A percentile compares a stretch with the other conserved stretches of the same genome.
Evolutionary conservation across 1,139 yeast species (phyloP).

Genomic region (Lodderomyces oxycetoniae): DNA sequence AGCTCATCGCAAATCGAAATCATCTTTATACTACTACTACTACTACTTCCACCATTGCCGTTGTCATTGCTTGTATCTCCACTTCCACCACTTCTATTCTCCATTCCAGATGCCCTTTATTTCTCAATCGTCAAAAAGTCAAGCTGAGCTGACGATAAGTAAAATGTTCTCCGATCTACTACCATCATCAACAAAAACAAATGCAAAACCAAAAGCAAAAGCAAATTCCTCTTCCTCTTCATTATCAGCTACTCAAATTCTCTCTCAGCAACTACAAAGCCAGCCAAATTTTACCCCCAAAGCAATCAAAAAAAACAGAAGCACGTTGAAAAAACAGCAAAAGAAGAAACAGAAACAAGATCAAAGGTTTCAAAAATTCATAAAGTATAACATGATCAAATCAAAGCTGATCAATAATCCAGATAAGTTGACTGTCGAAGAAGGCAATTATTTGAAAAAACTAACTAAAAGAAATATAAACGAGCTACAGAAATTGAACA

Average conservation of each 20-base stretch:
- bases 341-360: conserved; percentile 34
- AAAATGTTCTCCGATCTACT: conserved; percentile 38
- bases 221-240: conserved; percentile 3
- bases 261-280: conserved; percentile 16
- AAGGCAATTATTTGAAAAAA: conserved; percentile 44
- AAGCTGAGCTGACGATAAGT: conserved; percentile 38
- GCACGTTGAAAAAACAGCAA: conserved; percentile 27
- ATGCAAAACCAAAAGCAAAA: conserved; percentile 6
- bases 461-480: conserved; percentile 48
- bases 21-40: too few species aligned
- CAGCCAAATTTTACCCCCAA: conserved; percentile 16
- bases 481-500: conserved; percentile 33
- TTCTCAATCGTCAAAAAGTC: conserved; percentile 28
- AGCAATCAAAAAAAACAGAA: conserved; percentile 35
- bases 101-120: conserved; percentile 33
- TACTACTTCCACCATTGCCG: too few species aligned
- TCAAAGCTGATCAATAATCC: conserved; percentile 15
- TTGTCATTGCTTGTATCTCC: too few species aligned
- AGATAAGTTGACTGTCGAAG: conserved; percentile 37
- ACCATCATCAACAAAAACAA: conserved; percentile 25
- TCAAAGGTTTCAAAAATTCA: conserved; percentile 41
- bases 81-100: too few species aligned
- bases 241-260: conserved; percentile 21
- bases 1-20: too few species aligned
- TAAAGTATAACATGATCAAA: conserved; percentile 48